Base-by-base conservation (phyloP, 2,329 filamentous ascomycete species). In the Eurotiales sp. region DNA sequence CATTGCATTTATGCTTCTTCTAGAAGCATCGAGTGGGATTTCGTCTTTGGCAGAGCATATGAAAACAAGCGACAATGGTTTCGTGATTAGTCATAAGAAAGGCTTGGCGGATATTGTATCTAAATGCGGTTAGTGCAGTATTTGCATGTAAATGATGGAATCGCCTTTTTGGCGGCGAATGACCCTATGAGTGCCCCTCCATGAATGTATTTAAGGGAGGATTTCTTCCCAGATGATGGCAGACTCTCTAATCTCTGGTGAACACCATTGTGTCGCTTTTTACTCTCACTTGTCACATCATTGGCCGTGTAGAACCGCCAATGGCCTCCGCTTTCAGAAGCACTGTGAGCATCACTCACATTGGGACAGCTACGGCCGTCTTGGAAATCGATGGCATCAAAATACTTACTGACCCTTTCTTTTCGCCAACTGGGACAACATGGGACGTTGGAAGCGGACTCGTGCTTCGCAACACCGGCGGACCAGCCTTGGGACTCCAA, bases 321-420 rank as follows among this genome's bases (percentile, higher is more conserved):
- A 41, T 53, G 48, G 32, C 30, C 4, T 50, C 55, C 51, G 57
- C 11, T 36, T 56, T 57, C 44, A 59, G 56, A 25, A 57, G 52
- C 37, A 25, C 46, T 27, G 12, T 48, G 29, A 25, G 34, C 21
- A 48, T 78, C 44, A 77, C 73, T 22, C 69, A 75, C 52, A 72
- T 80, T 46, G 72, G 71, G 12, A 78, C 76, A 1, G 76, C 76
- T 3, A 77, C 75, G 0, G 73, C 75, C n/a, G 70, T 79, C 43
- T 52, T 79, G 10, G 60, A 73, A 2, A 67, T 77, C 36, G 60
- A 72, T 36, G 69, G 67, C 14, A 52, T 74, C 50, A 74, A 63
- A 8, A 62, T 77, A 32, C 58, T 78, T 5, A 77, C 74, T 0
- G 73, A 78, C 40, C 74, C 75, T 0, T 70, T 75, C 55, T 77